A percentile compares a stretch with the other conserved stretches of the same genome.
Conservation (phyloP, 495 filamentous ascomycete species). For the Daldinia loculata region DNA sequence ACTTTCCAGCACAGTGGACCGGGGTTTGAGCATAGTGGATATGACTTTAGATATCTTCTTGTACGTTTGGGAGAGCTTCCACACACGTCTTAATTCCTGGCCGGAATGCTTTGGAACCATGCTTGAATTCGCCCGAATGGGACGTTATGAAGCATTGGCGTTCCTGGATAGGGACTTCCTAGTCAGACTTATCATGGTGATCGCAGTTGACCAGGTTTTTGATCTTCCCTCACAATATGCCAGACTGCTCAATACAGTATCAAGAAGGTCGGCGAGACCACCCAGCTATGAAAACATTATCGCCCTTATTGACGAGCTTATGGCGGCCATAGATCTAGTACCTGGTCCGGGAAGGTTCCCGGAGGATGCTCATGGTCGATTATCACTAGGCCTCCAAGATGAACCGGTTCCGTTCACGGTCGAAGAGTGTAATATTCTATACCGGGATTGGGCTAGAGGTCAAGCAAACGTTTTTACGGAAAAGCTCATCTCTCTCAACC, state of each 20-base stretch:
- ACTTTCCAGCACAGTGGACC: background rate
- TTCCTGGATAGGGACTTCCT: slow-evolving; percentile 67
- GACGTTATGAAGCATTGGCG: slow-evolving; percentile 59
- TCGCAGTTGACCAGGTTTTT: slow-evolving; percentile 66
- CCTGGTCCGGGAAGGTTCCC: slow-evolving; percentile 56
- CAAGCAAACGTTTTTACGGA: slow-evolving; percentile 58
- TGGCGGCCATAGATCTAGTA: slow-evolving; percentile 58
- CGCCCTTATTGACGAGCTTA: slow-evolving; percentile 61
- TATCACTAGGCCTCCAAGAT: slow-evolving; percentile 37
- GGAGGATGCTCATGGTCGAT: slow-evolving; percentile 44
- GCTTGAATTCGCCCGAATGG: slow-evolving; percentile 65
- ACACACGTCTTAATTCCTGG: slow-evolving; percentile 71
- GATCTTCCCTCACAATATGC: slow-evolving; percentile 53
- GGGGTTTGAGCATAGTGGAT: slow-evolving; percentile 15
- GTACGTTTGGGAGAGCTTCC: slow-evolving; percentile 62
- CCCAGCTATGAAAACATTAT: slow-evolving; percentile 63
- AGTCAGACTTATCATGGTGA: slow-evolving; percentile 64
- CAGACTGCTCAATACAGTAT: slow-evolving; percentile 55
- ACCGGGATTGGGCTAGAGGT: slow-evolving; percentile 50
- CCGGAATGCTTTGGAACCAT: slow-evolving; percentile 81
- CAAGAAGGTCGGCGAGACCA: slow-evolving; percentile 60
- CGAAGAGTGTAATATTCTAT: slow-evolving; percentile 55
- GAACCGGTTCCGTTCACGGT: slow-evolving; percentile 49
- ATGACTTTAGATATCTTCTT: slow-evolving; percentile 55
- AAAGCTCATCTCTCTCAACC: slow-evolving; percentile 59